These are phyloP conservation scores for Fusarium domesticum DNA, from an alignment of 2,329 filamentous ascomycete genomes.

Conservation along the genomic window DNA sequence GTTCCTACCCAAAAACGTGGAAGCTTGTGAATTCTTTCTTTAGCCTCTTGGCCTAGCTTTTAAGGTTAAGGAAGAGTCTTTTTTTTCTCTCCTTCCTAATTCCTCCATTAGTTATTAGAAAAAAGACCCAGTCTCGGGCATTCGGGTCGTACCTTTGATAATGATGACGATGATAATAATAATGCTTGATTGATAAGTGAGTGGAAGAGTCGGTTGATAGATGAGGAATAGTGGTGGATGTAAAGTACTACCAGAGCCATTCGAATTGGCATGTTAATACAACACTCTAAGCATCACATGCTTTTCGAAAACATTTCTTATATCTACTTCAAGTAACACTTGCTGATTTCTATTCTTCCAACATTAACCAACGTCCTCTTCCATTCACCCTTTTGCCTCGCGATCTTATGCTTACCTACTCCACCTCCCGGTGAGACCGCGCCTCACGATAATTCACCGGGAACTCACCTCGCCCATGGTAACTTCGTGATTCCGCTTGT, in stretches of 20 bases:
- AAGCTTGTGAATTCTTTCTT: no score
- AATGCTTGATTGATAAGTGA: background rate
- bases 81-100: background rate
- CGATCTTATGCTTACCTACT: background rate
- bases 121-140: background rate
- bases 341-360: no score
- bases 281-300: no score
- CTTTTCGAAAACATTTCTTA: no score
- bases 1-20: background rate
- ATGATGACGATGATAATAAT: background rate
- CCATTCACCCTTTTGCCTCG: no score
- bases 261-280: no score
- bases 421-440: background rate
- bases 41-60: no score
- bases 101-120: background rate
- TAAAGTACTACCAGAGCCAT: no score
- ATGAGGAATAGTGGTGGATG: background rate
- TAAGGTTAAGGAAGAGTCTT: background rate
- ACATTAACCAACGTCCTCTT: no score
- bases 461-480: background rate
- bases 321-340: no score
- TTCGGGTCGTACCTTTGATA: background rate
- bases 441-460: background rate
- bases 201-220: background rate
- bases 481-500: background rate